Evolutionary conservation across 352 stramenopile genomes (phyloP).

Genomic region (Phytophthora megakarya): DNA sequence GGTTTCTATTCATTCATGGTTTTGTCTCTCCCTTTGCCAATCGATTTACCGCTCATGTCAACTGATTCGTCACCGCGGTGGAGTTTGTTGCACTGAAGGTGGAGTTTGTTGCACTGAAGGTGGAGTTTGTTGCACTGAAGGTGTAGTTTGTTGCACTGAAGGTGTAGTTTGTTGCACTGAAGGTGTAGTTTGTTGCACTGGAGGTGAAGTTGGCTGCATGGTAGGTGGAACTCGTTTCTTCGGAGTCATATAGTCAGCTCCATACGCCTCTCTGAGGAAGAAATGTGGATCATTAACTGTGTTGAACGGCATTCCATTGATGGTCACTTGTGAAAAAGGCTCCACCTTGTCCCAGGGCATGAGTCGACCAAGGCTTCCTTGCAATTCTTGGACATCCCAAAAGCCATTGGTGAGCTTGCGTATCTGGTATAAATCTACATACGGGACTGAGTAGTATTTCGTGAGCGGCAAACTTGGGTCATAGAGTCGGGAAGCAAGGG

Average conservation of each 20-base stretch:
- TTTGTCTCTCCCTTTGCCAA: conserved; percentile 28
- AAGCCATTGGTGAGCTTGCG: conserved; percentile 18
- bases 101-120: not conserved
- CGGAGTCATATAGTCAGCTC: conserved; percentile 43
- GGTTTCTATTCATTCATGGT: not conserved
- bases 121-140: not conserved
- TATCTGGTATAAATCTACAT: conserved; percentile 47
- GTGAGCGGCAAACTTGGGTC: conserved; percentile 29
- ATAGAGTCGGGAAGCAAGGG: conserved; percentile 43
- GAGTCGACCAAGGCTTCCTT: conserved; percentile 20
- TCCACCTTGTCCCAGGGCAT: conserved; percentile 29
- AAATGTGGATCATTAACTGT: conserved; percentile 41
- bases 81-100: not conserved
- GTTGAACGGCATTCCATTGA: conserved; percentile 45
- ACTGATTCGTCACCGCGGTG: not conserved
- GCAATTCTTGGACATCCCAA: conserved; percentile 37
- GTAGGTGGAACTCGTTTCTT: conserved; percentile 1
- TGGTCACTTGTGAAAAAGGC: conserved; percentile 32
- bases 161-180: not conserved
- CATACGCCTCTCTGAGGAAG: conserved; percentile 43
- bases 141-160: no score
- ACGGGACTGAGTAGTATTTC: conserved; percentile 33
- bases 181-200: no score
- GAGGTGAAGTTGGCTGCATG: not conserved
- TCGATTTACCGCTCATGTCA: conserved; percentile 14